Evolutionary conservation across 306 rosid species (phyloP), one percentile per base, ranked within the genome.

Genomic region (Carpinus viminea): DNA sequence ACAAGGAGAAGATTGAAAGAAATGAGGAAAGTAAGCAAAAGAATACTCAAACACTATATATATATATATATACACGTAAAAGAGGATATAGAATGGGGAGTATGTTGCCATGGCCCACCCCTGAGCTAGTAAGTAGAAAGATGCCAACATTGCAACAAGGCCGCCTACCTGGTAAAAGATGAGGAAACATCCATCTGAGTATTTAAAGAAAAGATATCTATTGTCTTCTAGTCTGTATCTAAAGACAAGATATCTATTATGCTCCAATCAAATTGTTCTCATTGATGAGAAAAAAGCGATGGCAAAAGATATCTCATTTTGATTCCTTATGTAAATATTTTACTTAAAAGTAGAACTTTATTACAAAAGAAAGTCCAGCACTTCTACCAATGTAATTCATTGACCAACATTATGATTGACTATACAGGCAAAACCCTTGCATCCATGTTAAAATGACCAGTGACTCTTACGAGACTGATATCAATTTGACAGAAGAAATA

Each of bases 11-110:
- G 21, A 43, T 41, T 13, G 38, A 57, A 76, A 84, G 47, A 68
- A 45, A 53, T 20, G 74, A 65, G 28, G 52, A 71, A 77, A 55
- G 43, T 56, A 48, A 28, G 17, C 80, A 72, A 46, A 74, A 51
- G 50, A 72, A 34, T 24, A 24, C 41, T 0, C n/a, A 55, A 70
- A 65, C 0, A 45, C n/a, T 45, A 2, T 45, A 45, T 45, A 9
- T 45, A 9, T 43, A 8, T 43, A 8, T 43, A 1, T 5, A 10
- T 7, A 54, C 13, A 28, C 53, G 50, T 34, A 72, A 78, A 68
- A 24, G 47, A 90, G 99, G 99, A 96, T 93, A 96, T 93, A 85
- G 88, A 96, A 82, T 59, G 99, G 99, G 85, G 93, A 93, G 84
- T 81, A 86, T 77, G 96, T 85, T 9, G 89, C 92, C 11, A 82